These are phyloP conservation scores for Neospermospora avenae DNA, from an alignment of 2,329 filamentous ascomycete species.

Conservation along the genomic window DNA sequence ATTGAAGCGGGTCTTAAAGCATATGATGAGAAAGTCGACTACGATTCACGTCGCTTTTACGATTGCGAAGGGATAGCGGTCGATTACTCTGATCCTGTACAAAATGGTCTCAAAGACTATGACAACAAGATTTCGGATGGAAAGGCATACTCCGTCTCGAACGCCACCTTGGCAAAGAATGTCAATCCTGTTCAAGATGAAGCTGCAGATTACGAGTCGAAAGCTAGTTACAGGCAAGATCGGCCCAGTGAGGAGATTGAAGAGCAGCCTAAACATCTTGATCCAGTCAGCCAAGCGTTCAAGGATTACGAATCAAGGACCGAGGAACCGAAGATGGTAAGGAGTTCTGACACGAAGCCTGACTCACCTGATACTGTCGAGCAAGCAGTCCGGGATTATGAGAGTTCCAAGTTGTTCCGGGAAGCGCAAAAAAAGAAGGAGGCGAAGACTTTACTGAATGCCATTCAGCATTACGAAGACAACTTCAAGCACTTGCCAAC, in stretches of 20 bases:
- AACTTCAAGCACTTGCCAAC: neutral
- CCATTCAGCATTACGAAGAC: conserved; percentile 12
- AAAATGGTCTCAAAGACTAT: conserved; percentile 18
- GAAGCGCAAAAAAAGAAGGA: conserved; percentile 3
- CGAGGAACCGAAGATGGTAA: neutral
- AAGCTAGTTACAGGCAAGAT: neutral
- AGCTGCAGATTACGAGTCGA: conserved; percentile 8
- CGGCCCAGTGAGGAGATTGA: conserved; percentile 10
- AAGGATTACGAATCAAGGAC: neutral
- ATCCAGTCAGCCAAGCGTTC: conserved; percentile 1
- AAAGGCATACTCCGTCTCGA: conserved; percentile 3
- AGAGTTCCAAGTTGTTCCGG: neutral
- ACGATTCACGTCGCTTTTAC: conserved; percentile 26
- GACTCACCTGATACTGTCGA: conserved; percentile 4
- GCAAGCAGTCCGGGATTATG: conserved; percentile 8
- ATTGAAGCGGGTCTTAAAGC: conserved; percentile 38
- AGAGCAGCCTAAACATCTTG: neutral
- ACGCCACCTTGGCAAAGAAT: neutral
- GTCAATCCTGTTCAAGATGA: conserved; percentile 1
- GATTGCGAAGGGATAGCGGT: conserved; percentile 29
- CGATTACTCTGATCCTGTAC: conserved; percentile 19
- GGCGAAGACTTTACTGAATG: neutral
- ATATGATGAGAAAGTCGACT: conserved; percentile 36
- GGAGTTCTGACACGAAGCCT: neutral
- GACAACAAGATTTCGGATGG: conserved; percentile 17